These are phyloP conservation scores for Colletotrichum destructivum DNA, from an alignment of 2,329 filamentous ascomycete genomes.

Conservation along the genomic window DNA sequence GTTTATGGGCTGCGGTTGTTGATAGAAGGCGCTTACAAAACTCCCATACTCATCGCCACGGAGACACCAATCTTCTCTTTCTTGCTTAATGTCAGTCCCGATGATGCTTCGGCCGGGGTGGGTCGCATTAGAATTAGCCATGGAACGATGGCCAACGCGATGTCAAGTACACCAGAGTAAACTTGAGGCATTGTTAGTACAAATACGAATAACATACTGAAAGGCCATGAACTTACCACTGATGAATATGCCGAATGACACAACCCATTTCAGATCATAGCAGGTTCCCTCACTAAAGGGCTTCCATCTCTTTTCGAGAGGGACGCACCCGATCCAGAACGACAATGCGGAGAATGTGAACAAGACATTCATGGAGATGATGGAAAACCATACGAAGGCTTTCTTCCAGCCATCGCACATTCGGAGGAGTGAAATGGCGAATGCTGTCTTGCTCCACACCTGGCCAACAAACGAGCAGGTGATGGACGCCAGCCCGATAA, in stretches of 20 bases:
- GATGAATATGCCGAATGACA: conserved; percentile 41
- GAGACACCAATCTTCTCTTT: conserved; percentile 56
- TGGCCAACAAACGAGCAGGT: conserved; percentile 51
- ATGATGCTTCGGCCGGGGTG: conserved; percentile 27
- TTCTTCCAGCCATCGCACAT: conserved; percentile 48
- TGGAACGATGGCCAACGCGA: conserved; percentile 55
- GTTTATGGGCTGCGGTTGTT: no score
- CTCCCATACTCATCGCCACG: conserved; percentile 52
- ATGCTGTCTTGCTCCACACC: conserved; percentile 57
- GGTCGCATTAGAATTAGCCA: conserved; percentile 55
- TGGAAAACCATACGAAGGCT: conserved; percentile 51
- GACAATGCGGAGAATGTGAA: conserved; percentile 44
- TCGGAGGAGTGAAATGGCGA: conserved; percentile 53
- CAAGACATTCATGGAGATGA: conserved; percentile 49
- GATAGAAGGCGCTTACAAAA: conserved; percentile 32
- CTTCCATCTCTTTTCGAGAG: conserved; percentile 42
- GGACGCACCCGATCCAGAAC: conserved; percentile 46
- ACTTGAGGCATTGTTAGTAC: conserved; percentile 30
- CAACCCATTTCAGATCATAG: conserved; percentile 36
- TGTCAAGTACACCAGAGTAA: conserved; percentile 52
- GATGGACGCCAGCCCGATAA: conserved; percentile 45
- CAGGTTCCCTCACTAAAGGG: conserved; percentile 35
- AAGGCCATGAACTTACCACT: neutral
- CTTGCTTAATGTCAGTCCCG: conserved; percentile 40
- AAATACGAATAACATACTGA: no score